These are phyloP conservation scores for Corymbia citriodora DNA, from an alignment of 441 rosid genomes.

Conservation along the genomic window DNA sequence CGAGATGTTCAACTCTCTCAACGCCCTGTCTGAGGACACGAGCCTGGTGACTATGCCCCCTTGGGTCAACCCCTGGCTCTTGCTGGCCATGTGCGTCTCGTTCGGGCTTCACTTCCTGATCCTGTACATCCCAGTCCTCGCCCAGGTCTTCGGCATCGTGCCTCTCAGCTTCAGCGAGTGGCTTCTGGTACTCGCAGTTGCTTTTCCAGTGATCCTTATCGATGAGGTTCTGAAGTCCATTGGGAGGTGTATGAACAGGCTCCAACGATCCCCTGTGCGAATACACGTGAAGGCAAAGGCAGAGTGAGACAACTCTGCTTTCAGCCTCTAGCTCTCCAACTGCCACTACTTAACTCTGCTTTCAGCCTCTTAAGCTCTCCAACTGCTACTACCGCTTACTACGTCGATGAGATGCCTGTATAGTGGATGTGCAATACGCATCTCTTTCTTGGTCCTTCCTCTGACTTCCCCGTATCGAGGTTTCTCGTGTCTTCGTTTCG, in stretches of 20 bases:
- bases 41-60: slow-evolving; percentile 40
- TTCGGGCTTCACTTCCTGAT: slow-evolving; percentile 38
- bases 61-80: slow-evolving; percentile 48
- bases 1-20: slow-evolving; percentile 46
- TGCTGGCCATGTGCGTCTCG: slow-evolving; percentile 32
- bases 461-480: neutral
- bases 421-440: neutral
- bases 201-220: slow-evolving; percentile 31
- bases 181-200: slow-evolving; percentile 29
- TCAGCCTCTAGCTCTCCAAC: neutral
- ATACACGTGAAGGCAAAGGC: slow-evolving; percentile 21
- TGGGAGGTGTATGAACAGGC: slow-evolving; percentile 16
- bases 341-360: neutral
- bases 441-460: neutral
- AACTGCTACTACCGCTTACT: neutral
- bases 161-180: slow-evolving; percentile 39
- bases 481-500: neutral
- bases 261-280: neutral
- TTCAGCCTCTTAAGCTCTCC: neutral
- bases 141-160: slow-evolving; percentile 32
- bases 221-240: slow-evolving; percentile 31
- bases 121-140: slow-evolving; percentile 38
- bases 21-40: slow-evolving; percentile 39
- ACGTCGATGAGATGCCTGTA: neutral
- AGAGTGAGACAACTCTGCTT: slow-evolving; percentile 14